Evolutionary conservation across 2,329 filamentous ascomycete genomes (phyloP), one percentile per base, ranked within the genome.

Genomic region (Endocalyx cinctus): DNA sequence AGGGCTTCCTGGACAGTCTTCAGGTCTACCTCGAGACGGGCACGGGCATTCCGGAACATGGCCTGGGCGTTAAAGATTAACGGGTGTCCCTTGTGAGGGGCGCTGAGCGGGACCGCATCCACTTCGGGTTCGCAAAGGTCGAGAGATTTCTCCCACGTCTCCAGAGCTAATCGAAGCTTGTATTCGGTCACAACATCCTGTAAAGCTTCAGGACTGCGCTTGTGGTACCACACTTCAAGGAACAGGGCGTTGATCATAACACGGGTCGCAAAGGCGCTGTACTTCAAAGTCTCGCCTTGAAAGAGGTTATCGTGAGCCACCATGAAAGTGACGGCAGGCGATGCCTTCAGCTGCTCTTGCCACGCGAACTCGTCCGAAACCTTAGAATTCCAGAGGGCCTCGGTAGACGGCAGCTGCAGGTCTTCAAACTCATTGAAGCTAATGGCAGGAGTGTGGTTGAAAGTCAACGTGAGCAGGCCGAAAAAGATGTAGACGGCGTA

Each of bases 401-500:
- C 92, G 0, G 89, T 94, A 1, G 90, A 95, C 2, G 92, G 92
- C 35, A 98, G 73, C 58, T 92, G 84, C 30, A 97, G 66, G 35
- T 89, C 86, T 57, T 97, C 92, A 45, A 98, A 95, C 60, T 97
- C 92, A 59, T 96, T 95, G 71, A 96, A 96, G 63, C 87, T 89
- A 68, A 98, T 96, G 19, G 89, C 90, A 10, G 92, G 92, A 1
- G 90, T 97, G 64, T 97, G 92, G 59, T 97, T 97, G 74, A 94
- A 98, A 0, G 90, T 94, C 62, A 98, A 63, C 1, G 92, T 97
- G 50, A 97, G 67, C 52, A 97, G 74, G 35, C 92, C 92, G 55
- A 97, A 97, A 76, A 97, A 97, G 62, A 97, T 95, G 69, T 97
- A 98, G 39, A 97, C 92, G 1, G 92, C 90, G 53, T 94, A 98